Evolutionary conservation across 176 grass and related monocot genomes (phyloP).

Genomic region (Eleusine coracana): DNA sequence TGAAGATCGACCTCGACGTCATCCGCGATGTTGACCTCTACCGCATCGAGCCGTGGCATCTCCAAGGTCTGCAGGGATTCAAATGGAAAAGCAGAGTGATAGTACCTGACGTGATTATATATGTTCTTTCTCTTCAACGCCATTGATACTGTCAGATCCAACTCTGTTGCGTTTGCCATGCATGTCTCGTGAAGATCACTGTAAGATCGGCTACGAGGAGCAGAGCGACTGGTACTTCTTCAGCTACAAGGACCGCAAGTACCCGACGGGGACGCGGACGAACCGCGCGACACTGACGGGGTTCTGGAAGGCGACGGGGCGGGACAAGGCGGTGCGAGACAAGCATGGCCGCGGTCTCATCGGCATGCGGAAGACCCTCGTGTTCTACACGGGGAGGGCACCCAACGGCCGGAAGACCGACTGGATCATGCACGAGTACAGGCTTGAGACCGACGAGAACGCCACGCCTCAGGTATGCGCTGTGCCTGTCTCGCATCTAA

Average conservation of each 20-base stretch:
- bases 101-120: not conserved
- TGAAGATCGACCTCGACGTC: constrained; percentile 91
- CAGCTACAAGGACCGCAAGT: constrained; percentile 92
- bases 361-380: constrained; percentile 88
- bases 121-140: not conserved
- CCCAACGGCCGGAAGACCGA: constrained; percentile 80
- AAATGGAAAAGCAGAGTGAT: not conserved
- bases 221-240: constrained; percentile 96
- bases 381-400: constrained; percentile 86
- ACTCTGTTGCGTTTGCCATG: not conserved
- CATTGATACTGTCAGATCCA: not conserved
- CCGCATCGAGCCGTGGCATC: constrained; percentile 86
- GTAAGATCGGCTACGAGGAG: constrained; percentile 78
- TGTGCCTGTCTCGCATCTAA: no score
- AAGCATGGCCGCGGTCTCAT: constrained; percentile 60
- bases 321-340: constrained; percentile 76
- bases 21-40: constrained; percentile 88
- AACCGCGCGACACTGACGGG: constrained; percentile 79
- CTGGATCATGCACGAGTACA: constrained; percentile 90
- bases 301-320: constrained; percentile 91
- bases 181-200: constrained; percentile 55
- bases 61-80: constrained; percentile 58
- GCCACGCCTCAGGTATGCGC: constrained; percentile 60
- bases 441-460: constrained; percentile 75
- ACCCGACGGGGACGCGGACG: constrained; percentile 85